These are phyloP conservation scores for Lactarius sp. DNA, from an alignment of 768 basidiomycete species.

Conservation along the genomic window DNA sequence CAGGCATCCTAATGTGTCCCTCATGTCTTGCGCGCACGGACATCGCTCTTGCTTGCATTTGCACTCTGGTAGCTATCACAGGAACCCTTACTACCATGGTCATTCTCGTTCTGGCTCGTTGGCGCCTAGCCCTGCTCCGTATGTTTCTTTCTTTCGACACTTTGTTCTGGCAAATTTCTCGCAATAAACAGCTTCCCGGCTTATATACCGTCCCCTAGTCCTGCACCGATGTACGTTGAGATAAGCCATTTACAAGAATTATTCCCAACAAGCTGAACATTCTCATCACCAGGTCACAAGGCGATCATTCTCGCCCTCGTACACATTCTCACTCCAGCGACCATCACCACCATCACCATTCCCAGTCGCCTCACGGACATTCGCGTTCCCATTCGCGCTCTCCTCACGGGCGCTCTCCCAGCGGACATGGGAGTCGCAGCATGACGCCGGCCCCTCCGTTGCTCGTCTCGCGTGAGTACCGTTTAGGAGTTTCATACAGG, in stretches of 20 bases:
- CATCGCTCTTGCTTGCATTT: conserved; percentile 1
- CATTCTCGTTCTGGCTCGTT: conserved; percentile 1
- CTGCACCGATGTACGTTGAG: conserved; percentile 1
- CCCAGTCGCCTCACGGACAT: conserved; percentile 1
- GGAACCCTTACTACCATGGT: background rate
- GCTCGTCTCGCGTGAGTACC: conserved; percentile 3
- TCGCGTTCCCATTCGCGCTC: conserved; percentile 16
- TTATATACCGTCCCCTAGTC: background rate
- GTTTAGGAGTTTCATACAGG: background rate
- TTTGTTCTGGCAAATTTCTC: background rate
- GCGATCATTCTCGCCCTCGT: conserved; percentile 28
- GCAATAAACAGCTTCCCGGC: background rate
- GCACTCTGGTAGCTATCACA: background rate
- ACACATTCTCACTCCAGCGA: conserved; percentile 16
- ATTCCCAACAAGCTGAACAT: background rate
- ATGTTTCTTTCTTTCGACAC: background rate
- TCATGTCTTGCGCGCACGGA: background rate
- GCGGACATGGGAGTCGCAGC: background rate
- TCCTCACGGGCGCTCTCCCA: conserved; percentile 6
- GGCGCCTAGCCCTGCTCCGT: conserved; percentile 11
- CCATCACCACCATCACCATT: background rate
- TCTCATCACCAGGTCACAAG: conserved; percentile 12
- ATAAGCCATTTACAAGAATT: background rate
- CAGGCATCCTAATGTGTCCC: background rate
- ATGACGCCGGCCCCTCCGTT: too few relatives aligned